Evolutionary conservation across 1,284 basidiomycete genomes (phyloP), one percentile per base, ranked within the genome.

Genomic region (Heimioporus retisporus): DNA sequence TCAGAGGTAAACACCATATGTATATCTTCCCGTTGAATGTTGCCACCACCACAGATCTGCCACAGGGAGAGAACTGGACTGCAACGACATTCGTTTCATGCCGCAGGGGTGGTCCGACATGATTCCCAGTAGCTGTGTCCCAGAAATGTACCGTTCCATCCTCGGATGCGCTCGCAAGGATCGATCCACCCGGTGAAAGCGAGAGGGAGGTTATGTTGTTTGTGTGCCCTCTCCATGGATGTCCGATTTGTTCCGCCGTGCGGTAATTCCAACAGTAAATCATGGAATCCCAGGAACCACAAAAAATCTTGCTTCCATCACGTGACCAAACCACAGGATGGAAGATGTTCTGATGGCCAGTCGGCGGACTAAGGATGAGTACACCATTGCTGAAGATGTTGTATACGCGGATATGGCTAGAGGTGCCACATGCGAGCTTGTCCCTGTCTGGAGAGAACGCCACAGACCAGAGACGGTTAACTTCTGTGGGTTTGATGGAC

Each of bases 91-190:
- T 3, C 0, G 21, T 6, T 2, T 2, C 3, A 10, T 71, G 69
- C 13, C 40, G 42, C 7, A 72, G 51, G 4, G n/a, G 55, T 16
- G 40, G 28, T 35, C 56, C 54, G 3, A 68, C 16, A 0, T 25
- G 42, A 13, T 46, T 1, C 8, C 64, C 53, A 11, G 63, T 54
- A 6, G 19, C 1, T n/a, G 64, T 18, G 21, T 69, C 57, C 71
- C 71, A 71, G 55, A 71, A 61, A 16, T 61, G 64, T 25, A 71
- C 53, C 4, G 59, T 65, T 6, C 5, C 2, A 51, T 72, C 72
- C 6, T 0, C 1, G 1, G 71, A 65, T 2, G 68, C 55, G 19
- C 69, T 69, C 6, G 71, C 67, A 14, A 72, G 62, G 19, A 61
- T 59, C 2, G 42, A 44, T 23, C 64, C 60, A 21, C 59, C 44